A percentile compares a stretch with the other conserved stretches of the same genome.
phyloP scores from a whole-genome alignment of 169 alveolate species.

The Plasmodium reichenowi region DNA sequence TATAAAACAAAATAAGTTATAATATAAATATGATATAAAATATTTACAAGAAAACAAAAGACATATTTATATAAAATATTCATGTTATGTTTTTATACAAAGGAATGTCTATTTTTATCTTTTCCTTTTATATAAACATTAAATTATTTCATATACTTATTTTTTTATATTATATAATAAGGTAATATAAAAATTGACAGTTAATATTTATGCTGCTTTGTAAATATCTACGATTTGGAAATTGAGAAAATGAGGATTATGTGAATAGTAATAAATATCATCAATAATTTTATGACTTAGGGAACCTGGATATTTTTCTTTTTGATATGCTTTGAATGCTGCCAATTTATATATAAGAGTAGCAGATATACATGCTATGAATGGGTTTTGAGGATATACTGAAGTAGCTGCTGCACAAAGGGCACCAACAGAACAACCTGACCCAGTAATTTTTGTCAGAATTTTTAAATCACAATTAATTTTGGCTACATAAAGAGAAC shows the following conservation, averaged over 20 bases:
- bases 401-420: conserved; percentile 74
- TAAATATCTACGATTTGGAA: conserved; percentile 40
- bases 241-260: conserved; percentile 59
- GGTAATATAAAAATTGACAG: no score
- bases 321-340: conserved; percentile 67
- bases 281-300: conserved; percentile 58
- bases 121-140: no score
- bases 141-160: no score
- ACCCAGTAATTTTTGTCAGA: conserved; percentile 65
- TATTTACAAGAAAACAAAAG: no score
- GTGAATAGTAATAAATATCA: conserved; percentile 54
- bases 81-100: no score
- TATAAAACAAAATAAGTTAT: no score
- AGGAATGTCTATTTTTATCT: no score
- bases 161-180: no score
- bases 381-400: conserved; percentile 25
- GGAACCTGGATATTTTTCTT: conserved; percentile 61
- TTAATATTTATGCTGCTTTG: conserved; percentile 8
- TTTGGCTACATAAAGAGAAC: conserved; percentile 31
- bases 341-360: conserved; percentile 48
- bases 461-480: conserved; percentile 54
- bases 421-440: conserved; percentile 76
- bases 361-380: conserved; percentile 63
- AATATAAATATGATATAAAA: no score
- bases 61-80: no score